Evolutionary conservation across 192 early-diverging fungal species (phyloP), one percentile per base, ranked within the genome.

Genomic region (Coemansia erecta): DNA sequence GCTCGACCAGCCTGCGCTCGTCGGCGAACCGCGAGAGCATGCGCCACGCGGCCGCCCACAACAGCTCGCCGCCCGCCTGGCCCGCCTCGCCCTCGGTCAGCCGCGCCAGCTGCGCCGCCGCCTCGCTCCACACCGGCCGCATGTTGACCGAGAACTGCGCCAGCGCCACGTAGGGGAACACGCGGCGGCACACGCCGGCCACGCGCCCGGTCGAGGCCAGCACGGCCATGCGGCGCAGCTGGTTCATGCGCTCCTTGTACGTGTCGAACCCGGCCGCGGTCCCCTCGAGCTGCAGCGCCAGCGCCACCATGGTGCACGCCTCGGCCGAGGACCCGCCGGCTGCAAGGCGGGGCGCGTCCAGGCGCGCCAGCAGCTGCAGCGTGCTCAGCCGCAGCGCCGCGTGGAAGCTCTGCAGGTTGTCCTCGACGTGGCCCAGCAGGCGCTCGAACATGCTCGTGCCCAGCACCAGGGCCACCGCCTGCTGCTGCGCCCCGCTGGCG

Each of bases 141-240:
- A 98, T 91, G 64, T 93, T 92, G 39, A 90, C 83, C 12, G 87
- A 87, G 33, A 94, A 82, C 39, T 90, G 73, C 15, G 85, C 85
- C 19, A 68, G 14, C 52, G 96, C 70, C 56, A 85, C 68, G 26
- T 87, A 80, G 42, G 84, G 84, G 52, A 87, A 80, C 19, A 87
- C 80, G 15, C 84, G 80, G 23, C 86, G 81, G 81, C 92, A 96
- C n/a, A 87, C 48, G 40, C 80, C 79, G 1, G 94, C 91, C 14
- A 92, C 50, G 31, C 83, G 76, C 14, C 83, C 76, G 40, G 83
- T 83, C 8, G 72, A 62, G 4, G 88, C 66, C 24, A 94, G 73
- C 3, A 84, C 77, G 26, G 85, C 80, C 53, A 98, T 70, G 18
- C 82, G 84, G 44, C 90, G 85, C 48, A 99, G 77, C 10, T 85